Evolutionary conservation across 1,284 basidiomycete genomes (phyloP), one percentile per base, ranked within the genome.

Genomic region (Cutaneotrichosporon sp.): DNA sequence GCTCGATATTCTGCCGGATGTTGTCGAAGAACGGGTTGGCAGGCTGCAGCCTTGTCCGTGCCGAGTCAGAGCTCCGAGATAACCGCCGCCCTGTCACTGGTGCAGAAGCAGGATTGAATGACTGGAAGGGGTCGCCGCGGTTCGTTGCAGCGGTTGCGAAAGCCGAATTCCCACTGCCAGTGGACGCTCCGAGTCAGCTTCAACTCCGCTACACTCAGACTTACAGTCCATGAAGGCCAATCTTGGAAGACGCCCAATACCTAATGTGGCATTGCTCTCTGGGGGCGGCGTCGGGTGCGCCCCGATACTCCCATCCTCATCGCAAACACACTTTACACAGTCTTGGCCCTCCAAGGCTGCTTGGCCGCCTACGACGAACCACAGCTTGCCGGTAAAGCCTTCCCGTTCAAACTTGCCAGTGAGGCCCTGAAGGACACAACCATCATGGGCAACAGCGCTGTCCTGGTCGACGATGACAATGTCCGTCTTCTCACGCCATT

Each of bases 21-120:
- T 90, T 87, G 75, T 98, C 92, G 63, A 92, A 93, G 75, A 93
- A 93, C 4, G 90, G 90, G 68, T 91, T 92, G 47, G 79, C 83
- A 3, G 84, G 81, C 47, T 75, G 70, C 8, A 71, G 52, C 22
- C 31, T 32, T 14, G 19, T 25, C 8, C 52, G 48, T 5, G 56
- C 24, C 9, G 41, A 20, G 4, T 29, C 20, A 4, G n/a, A 16
- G 17, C 27, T 26, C 20, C 25, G 19, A 26, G 20, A 20, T 8
- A 3, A 25, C 16, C 37, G 37, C 29, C 25, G 46, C 8, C n/a
- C 22, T 3, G 16, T 46, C 6, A 24, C 44, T 22, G 44, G 44
- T 32, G 57, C 34, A 29, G 39, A 29, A 8, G 20, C 35, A 32
- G 32, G 49, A 14, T 27, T 59, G n/a, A 41, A 5, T 10, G 29